phyloP scores from a whole-genome alignment of 2,329 filamentous ascomycete species.

The Chaetothyriales sp. region DNA sequence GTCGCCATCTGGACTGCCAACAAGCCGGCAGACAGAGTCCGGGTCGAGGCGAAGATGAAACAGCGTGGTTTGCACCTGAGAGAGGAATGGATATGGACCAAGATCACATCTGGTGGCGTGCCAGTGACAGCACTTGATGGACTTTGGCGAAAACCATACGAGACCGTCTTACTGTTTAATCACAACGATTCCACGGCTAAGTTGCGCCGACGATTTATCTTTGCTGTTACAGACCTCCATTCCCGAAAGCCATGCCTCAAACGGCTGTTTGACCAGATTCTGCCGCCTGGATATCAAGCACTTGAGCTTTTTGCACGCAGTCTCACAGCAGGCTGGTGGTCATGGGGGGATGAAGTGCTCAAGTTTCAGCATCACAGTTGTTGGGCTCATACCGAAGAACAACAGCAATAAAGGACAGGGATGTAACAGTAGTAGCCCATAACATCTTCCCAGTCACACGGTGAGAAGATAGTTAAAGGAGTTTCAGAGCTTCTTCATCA shows the following conservation, averaged over 20 bases:
- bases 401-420: too few relatives aligned
- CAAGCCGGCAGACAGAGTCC: conserved; percentile 29
- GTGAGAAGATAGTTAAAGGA: too few relatives aligned
- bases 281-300: conserved; percentile 30
- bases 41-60: conserved; percentile 33
- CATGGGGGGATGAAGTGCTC: conserved; percentile 47
- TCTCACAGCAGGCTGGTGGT: conserved; percentile 45
- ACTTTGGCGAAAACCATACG: conserved; percentile 46
- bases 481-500: too few relatives aligned
- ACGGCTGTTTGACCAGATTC: conserved; percentile 34
- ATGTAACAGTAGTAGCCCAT: too few relatives aligned
- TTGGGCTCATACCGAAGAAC: conserved; percentile 2
- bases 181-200: conserved; percentile 1
- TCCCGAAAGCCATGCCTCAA: conserved; percentile 51
- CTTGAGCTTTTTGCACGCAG: conserved; percentile 48
- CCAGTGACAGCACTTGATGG: conserved; percentile 37
- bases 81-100: conserved; percentile 53
- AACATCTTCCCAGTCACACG: too few relatives aligned
- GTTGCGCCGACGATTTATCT: conserved; percentile 35
- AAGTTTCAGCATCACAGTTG: conserved; percentile 36
- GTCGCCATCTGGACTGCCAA: conserved; percentile 50
- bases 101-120: conserved; percentile 39
- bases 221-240: conserved; percentile 47
- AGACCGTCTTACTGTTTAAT: conserved; percentile 39
- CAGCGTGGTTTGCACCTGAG: conserved; percentile 33